Evolutionary conservation across 768 basidiomycete species (phyloP).

Genomic region (Suillus cothurnatus): DNA sequence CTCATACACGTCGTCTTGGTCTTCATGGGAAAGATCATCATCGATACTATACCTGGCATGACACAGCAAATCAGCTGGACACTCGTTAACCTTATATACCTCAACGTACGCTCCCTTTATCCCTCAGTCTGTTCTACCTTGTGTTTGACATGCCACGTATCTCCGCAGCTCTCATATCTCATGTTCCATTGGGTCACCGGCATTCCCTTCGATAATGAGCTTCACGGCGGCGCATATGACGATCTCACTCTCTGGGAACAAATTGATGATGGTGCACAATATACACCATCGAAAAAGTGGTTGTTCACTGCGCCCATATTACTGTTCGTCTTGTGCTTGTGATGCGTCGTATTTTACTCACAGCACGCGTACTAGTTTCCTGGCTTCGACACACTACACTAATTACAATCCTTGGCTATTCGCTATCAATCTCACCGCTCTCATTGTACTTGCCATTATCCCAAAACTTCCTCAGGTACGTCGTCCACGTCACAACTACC

Average conservation of each 20-base stretch:
- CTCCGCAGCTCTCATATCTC: constrained; percentile 81
- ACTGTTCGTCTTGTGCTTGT: constrained; percentile 58
- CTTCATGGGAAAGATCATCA: constrained; percentile 83
- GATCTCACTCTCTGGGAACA: constrained; percentile 99
- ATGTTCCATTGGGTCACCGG: constrained; percentile 99
- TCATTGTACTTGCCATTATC: constrained; percentile 77
- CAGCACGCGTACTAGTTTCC: constrained; percentile 59
- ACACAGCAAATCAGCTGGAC: constrained; percentile 96
- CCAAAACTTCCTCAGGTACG: constrained; percentile 95
- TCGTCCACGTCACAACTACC: constrained; percentile 4
- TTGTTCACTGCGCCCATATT: constrained; percentile 85
- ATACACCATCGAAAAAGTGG: constrained; percentile 99
- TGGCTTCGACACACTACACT: constrained; percentile 97
- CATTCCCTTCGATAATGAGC: constrained; percentile 88
- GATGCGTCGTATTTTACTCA: neutral
- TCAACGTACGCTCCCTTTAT: constrained; percentile 63
- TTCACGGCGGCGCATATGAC: constrained; percentile 93
- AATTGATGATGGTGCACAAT: constrained; percentile 98
- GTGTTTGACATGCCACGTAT: constrained; percentile 7
- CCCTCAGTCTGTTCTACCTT: constrained; percentile 6
- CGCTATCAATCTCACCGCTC: constrained; percentile 82
- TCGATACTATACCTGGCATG: constrained; percentile 95
- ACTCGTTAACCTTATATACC: constrained; percentile 86
- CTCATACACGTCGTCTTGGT: constrained; percentile 95
- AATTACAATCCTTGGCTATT: constrained; percentile 95